These are phyloP conservation scores for Aspergillus wentii DNA, from an alignment of 495 filamentous ascomycete genomes.

Conservation along the genomic window DNA sequence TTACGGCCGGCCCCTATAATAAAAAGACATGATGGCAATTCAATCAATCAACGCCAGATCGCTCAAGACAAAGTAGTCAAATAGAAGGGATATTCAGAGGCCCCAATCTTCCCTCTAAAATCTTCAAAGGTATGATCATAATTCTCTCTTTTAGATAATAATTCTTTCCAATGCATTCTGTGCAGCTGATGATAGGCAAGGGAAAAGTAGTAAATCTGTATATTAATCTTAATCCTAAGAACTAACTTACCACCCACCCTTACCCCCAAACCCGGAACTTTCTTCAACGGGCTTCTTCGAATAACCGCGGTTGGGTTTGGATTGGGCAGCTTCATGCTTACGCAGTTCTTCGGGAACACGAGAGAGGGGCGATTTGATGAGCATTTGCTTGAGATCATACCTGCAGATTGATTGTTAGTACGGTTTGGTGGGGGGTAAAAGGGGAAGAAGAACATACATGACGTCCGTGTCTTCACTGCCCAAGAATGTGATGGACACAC, in stretches of 20 bases:
- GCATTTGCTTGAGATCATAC: slow-evolving; percentile 91
- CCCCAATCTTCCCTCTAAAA: no score
- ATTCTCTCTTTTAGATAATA: no score
- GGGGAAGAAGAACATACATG: slow-evolving; percentile 56
- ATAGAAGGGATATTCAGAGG: no score
- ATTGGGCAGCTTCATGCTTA: slow-evolving; percentile 92
- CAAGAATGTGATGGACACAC: slow-evolving; percentile 94
- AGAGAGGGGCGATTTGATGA: slow-evolving; percentile 84
- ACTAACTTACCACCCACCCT: slow-evolving; percentile 43
- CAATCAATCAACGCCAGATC: no score
- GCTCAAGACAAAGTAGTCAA: no score
- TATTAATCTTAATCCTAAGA: no score
- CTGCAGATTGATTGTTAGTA: slow-evolving; percentile 22
- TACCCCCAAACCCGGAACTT: slow-evolving; percentile 53
- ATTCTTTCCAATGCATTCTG: no score
- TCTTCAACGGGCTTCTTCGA: slow-evolving; percentile 68
- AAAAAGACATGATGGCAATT: no score
- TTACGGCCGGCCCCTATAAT: no score
- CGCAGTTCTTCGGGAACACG: slow-evolving; percentile 89
- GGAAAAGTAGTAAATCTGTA: no score
- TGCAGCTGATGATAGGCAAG: no score
- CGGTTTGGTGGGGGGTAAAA: neutral
- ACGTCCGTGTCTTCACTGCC: slow-evolving; percentile 89
- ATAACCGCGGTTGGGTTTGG: slow-evolving; percentile 57
- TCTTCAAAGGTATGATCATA: no score